Conservation (phyloP, 331 rosid genomes). For the Telfairia occidentalis region DNA sequence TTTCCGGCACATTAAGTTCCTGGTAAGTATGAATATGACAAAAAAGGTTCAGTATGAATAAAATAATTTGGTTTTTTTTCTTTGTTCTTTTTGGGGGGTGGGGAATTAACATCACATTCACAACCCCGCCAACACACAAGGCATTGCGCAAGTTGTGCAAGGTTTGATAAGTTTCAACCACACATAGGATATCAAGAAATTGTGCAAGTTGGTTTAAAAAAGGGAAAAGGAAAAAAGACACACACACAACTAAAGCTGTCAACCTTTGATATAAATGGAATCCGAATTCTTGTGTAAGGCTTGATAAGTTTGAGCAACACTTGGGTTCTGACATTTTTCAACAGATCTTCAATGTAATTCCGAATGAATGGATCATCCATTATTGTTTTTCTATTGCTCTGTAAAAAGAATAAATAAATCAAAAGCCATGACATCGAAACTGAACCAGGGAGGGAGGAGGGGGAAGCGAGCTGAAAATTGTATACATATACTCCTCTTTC, state of each 20-base stretch:
- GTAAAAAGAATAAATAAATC: slow-evolving; percentile 22
- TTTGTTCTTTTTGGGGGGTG: neutral
- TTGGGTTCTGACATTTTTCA: slow-evolving; percentile 94
- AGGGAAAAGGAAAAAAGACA: neutral
- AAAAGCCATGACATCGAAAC: neutral
- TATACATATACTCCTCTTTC: neutral
- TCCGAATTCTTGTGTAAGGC: slow-evolving; percentile 90
- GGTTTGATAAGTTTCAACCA: neutral
- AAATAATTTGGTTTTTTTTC: neutral
- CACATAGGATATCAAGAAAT: neutral
- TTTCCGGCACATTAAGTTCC: slow-evolving; percentile 97
- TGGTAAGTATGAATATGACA: no score
- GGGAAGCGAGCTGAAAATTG: neutral
- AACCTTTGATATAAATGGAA: slow-evolving; percentile 96
- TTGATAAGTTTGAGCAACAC: slow-evolving; percentile 94
- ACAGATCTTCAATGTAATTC: slow-evolving; percentile 87
- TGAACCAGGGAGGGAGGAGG: neutral
- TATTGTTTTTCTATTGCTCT: slow-evolving; percentile 93
- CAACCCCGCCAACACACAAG: neutral
- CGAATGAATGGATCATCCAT: slow-evolving; percentile 96
- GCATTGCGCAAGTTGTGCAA: neutral
- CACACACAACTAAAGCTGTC: neutral
- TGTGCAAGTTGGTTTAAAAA: neutral
- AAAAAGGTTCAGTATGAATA: no score
- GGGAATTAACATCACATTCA: neutral